These are phyloP conservation scores for Cercospora nicotianae DNA, from an alignment of 2,329 filamentous ascomycete genomes.

Conservation along the genomic window DNA sequence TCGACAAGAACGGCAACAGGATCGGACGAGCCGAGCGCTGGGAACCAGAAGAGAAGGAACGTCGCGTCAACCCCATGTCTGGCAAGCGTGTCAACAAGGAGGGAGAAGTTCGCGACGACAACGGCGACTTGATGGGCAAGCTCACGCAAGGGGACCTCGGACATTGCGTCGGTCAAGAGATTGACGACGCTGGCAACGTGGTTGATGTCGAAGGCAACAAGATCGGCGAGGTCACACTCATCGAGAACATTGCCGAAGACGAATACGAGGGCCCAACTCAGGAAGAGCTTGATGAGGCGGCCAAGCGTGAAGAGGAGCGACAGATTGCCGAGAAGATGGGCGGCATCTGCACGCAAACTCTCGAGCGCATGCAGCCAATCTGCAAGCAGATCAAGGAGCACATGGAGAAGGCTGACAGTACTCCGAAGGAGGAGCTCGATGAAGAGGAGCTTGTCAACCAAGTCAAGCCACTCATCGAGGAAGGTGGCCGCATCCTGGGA, in stretches of 20 bases:
- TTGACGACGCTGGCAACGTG: constrained; percentile 55
- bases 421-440: constrained; percentile 82
- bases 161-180: constrained; percentile 54
- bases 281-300: constrained; percentile 52
- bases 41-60: constrained; percentile 56
- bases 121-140: constrained; percentile 52
- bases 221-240: constrained; percentile 62
- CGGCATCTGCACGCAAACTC: constrained; percentile 69
- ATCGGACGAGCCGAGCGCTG: constrained; percentile 56
- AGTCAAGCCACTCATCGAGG: constrained; percentile 85
- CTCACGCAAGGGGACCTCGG: constrained; percentile 54
- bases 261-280: constrained; percentile 58
- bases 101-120: constrained; percentile 54
- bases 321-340: constrained; percentile 78
- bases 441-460: constrained; percentile 85
- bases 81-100: constrained; percentile 56
- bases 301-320: constrained; percentile 64
- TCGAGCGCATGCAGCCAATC: constrained; percentile 81
- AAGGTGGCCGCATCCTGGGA: constrained; percentile 76
- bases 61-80: constrained; percentile 61
- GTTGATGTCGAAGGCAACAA: constrained; percentile 61
- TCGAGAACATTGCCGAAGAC: constrained; percentile 56
- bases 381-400: constrained; percentile 83
- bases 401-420: constrained; percentile 77
- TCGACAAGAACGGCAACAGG: constrained; percentile 55